These are phyloP conservation scores for Gleditsia sinensis DNA, from an alignment of 306 rosid genomes.

Conservation along the genomic window DNA sequence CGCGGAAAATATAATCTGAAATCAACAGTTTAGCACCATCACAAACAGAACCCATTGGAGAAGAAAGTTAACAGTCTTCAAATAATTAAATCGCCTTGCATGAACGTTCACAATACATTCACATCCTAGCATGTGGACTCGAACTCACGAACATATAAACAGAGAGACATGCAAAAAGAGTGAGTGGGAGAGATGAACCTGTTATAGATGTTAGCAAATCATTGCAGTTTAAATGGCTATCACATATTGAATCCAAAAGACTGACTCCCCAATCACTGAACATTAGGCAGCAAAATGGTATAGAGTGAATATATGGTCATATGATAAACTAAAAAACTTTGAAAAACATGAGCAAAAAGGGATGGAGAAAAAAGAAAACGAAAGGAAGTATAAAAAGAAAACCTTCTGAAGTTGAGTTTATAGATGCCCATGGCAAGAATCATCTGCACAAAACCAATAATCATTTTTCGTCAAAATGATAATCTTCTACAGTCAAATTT, in stretches of 20 bases:
- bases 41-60: slow-evolving; percentile 13
- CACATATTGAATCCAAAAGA: slow-evolving; percentile 79
- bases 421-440: slow-evolving; percentile 70
- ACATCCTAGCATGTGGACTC: slow-evolving; percentile 16
- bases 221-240: slow-evolving; percentile 63
- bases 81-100: slow-evolving; percentile 18
- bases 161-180: background rate
- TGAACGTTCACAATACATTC: background rate
- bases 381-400: slow-evolving; percentile 2
- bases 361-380: slow-evolving; percentile 24
- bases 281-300: slow-evolving; percentile 29
- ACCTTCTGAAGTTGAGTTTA: slow-evolving; percentile 81
- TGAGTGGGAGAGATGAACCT: slow-evolving; percentile 52
- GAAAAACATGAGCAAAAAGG: slow-evolving; percentile 19
- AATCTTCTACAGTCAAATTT: slow-evolving; percentile 25
- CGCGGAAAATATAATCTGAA: slow-evolving; percentile 5
- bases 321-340: slow-evolving; percentile 21
- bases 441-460: slow-evolving; percentile 56
- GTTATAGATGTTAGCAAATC: slow-evolving; percentile 80
- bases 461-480: slow-evolving; percentile 34
- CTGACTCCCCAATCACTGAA: slow-evolving; percentile 78
- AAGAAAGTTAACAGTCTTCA: background rate
- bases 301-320: slow-evolving; percentile 13
- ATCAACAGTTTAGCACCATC: background rate
- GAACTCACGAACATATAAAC: slow-evolving; percentile 25